Conservation (phyloP, 306 rosid species). For the Vigna radiata region DNA sequence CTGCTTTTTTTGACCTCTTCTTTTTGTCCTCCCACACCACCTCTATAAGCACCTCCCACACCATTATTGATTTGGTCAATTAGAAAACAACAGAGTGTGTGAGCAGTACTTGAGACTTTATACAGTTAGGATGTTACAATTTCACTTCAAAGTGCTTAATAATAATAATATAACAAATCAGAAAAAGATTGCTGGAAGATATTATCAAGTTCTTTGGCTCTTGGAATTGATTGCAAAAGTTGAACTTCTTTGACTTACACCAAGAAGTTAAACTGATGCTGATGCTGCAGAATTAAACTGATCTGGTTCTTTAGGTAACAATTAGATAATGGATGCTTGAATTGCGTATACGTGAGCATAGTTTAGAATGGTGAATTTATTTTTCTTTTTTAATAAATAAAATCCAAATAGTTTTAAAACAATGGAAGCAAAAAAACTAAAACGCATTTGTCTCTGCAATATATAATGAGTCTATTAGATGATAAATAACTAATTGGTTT, state of each 20-base stretch:
- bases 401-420: neutral
- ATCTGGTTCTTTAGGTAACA: neutral
- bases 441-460: neutral
- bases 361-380: neutral
- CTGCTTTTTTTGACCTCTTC: slow-evolving; percentile 32
- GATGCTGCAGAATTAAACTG: neutral
- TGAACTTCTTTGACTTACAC: too few relatives aligned
- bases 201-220: too few relatives aligned
- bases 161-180: too few relatives aligned
- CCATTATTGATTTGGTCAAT: too few relatives aligned
- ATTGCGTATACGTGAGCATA: neutral
- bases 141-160: too few relatives aligned
- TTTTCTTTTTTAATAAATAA: neutral
- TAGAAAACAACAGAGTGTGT: too few relatives aligned
- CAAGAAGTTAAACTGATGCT: too few relatives aligned
- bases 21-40: slow-evolving; percentile 41
- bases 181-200: too few relatives aligned
- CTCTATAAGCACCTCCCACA: slow-evolving; percentile 60
- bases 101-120: too few relatives aligned
- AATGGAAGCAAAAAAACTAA: neutral
- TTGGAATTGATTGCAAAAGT: too few relatives aligned
- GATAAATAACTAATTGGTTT: neutral
- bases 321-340: neutral
- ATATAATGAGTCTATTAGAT: neutral
- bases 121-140: too few relatives aligned